Evolutionary conservation across 2,329 filamentous ascomycete species (phyloP).

Genomic region (Fusarium sp.): DNA sequence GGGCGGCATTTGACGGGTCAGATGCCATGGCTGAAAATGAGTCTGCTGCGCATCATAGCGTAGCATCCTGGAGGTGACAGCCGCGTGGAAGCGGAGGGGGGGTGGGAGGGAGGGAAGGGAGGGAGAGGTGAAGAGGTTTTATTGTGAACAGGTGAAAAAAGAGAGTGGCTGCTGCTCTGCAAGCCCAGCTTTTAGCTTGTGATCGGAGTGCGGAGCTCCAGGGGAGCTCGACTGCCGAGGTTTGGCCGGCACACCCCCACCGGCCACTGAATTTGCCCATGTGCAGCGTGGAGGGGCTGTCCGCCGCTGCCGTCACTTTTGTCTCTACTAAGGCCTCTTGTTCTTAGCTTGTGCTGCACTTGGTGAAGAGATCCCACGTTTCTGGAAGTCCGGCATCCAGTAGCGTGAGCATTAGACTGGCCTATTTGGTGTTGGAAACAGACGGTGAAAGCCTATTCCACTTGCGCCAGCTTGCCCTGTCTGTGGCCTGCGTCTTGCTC

Average conservation of each 20-base stretch:
- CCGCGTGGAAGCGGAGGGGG: constrained; percentile 41
- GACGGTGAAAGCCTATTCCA: constrained; percentile 27
- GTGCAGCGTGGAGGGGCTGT: constrained; percentile 45
- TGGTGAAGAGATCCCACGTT: constrained; percentile 23
- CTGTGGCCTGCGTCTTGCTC: constrained; percentile 4
- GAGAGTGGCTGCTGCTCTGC: constrained; percentile 33
- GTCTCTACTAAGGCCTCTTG: constrained; percentile 3
- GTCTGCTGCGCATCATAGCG: constrained; percentile 49
- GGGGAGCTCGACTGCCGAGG: constrained; percentile 46
- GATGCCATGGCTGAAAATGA: constrained; percentile 58
- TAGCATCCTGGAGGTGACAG: constrained; percentile 56
- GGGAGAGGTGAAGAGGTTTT: constrained; percentile 39
- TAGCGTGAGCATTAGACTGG: constrained; percentile 1
- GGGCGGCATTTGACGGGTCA: constrained; percentile 57
- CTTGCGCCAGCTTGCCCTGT: constrained; percentile 10
- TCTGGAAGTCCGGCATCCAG: constrained; percentile 2
- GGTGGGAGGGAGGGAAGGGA: constrained; percentile 29
- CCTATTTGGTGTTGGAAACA: constrained; percentile 13
- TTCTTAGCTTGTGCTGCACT: constrained; percentile 17
- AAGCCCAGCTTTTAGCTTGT: constrained; percentile 48
- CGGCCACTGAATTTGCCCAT: constrained; percentile 41
- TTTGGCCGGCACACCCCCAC: constrained; percentile 45
- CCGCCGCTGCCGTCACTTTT: constrained; percentile 31
- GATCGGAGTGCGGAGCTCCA: constrained; percentile 47
- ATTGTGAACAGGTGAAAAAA: constrained; percentile 45